Base-by-base conservation (phyloP, 208 protist species). In the Crithidia expoeki region DNA sequence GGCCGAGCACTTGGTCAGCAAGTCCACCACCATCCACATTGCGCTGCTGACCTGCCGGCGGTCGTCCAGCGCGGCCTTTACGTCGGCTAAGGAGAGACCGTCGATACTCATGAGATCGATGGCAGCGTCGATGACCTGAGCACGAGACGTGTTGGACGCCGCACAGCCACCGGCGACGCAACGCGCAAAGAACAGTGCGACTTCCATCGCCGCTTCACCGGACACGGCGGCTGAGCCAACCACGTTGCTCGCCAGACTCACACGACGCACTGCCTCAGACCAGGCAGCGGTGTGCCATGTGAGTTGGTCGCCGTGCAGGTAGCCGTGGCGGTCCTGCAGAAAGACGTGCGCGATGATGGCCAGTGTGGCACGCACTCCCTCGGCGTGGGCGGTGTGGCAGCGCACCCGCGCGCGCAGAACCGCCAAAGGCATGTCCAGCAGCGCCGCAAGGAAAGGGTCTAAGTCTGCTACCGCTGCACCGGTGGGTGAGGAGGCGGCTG, bases 331-430 rank as follows among this genome's bases (percentile, higher is more conserved):
- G 28, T 72, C 68, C 23, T 68, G 57, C 30, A 77, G 59, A 21
- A 91, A 56, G 19, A 68, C 58, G 69, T 86, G 75, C 9, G 74
- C 84, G 46, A 90, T 76, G 4, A 90, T 62, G 33, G 64, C 44
- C 19, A 96, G 77, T 9, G 79, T 79, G 19, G 79, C 85, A 21
- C 90, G 85, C 30, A 90, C 88, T 21, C 70, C 76, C 2, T 84
- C 74, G 14, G 78, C 46, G 51, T 93, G 80, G 21, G 50, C 58
- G 5, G 76, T 58, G 46, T 83, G 81, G 74, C 90, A 96, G 4
- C 68, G 84, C 65, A 90, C 85, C 16, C 70, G 76, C 14, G 57
- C 64, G 4, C 58, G 63, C 49, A 77, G 44, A n/a, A 60, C 67
- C 16, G 36, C 6, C 36, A 58, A 2, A 28, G 67, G 60, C 74